Evolutionary conservation across 1,284 basidiomycete genomes (phyloP), one percentile per base, ranked within the genome.

Genomic region (Microbotryum lychnidis-dioicae): DNA sequence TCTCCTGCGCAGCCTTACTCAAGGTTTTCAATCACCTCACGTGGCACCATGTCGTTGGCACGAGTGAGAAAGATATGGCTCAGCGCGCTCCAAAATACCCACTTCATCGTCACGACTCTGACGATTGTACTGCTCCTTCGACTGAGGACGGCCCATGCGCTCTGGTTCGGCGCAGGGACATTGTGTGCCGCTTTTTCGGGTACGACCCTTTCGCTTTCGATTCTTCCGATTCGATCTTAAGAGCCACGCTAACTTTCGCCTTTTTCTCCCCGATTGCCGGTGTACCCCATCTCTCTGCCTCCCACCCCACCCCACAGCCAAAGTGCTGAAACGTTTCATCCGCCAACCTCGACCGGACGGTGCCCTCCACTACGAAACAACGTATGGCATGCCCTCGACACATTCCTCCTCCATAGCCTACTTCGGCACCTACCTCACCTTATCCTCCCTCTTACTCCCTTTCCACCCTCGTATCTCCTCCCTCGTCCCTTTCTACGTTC

Each of bases 331-430:
- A 58, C 63, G 61, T 6, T 70, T 60, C 62, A 72, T 74, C 56
- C 60, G 64, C 10, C 72, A 73, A 58, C 72, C 73, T 6, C 69
- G 73, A 47, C 73, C 73, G 4, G 63, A 58, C 25, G 65, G 70
- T 6, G 55, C 63, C 9, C 69, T 68, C 50, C 71, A 69, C 54
- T 63, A 27, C 49, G 60, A 65, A 27, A 61, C 57, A 37, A 67
- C 68, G 4, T 73, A 73, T 58, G 73, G 73, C 46, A 74, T 74
- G 73, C 73, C 73, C n/a, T 72, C 71, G n/a, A 74, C 73, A 4
- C 73, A 74, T 60, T 73, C 71, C 20, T 70, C 68, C 33, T 69
- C 71, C 6, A 72, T 73, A 54, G 62, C 71, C 47, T 74, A 73
- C 62, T 71, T 73, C 58, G 73, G 70, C 6, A 61, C 66, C 55